phyloP scores from a whole-genome alignment of 208 protist genomes.

The Leptomonas pyrrhocoris region DNA sequence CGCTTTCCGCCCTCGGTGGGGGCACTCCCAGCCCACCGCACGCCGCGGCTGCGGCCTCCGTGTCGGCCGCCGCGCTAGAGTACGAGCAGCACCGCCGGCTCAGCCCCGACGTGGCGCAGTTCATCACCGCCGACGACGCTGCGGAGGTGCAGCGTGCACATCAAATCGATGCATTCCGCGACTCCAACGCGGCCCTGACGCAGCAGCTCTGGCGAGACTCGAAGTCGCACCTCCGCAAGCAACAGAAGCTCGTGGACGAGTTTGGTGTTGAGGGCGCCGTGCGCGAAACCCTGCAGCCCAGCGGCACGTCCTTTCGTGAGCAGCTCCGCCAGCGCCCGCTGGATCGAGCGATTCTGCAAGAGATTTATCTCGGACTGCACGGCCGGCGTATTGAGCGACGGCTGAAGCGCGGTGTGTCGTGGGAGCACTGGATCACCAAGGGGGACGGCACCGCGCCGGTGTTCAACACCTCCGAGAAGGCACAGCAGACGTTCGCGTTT shows the following conservation, averaged over 20 bases:
- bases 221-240: conserved; percentile 77
- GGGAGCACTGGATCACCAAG: conserved; percentile 93
- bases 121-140: conserved; percentile 46
- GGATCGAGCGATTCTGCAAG: conserved; percentile 87
- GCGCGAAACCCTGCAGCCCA: conserved; percentile 70
- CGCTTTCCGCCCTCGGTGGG: conserved; percentile 14
- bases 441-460: conserved; percentile 89
- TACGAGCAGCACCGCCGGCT: conserved; percentile 38
- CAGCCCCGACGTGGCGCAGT: conserved; percentile 32
- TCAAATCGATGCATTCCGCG: conserved; percentile 56
- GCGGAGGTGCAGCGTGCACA: conserved; percentile 59
- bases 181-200: conserved; percentile 29
- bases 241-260: conserved; percentile 68
- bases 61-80: conserved; percentile 12
- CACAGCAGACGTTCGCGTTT: conserved; percentile 88
- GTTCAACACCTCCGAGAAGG: conserved; percentile 77
- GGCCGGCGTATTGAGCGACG: conserved; percentile 81
- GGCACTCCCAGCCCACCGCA: not conserved
- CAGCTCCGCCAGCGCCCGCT: conserved; percentile 79
- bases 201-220: conserved; percentile 69
- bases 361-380: conserved; percentile 88
- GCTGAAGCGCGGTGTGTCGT: conserved; percentile 82
- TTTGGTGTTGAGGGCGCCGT: conserved; percentile 84
- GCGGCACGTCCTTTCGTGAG: conserved; percentile 59
- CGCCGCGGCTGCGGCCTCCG: not conserved